Base-by-base conservation (phyloP, 2,329 filamentous ascomycete genomes). In the Fusarium luffae region DNA sequence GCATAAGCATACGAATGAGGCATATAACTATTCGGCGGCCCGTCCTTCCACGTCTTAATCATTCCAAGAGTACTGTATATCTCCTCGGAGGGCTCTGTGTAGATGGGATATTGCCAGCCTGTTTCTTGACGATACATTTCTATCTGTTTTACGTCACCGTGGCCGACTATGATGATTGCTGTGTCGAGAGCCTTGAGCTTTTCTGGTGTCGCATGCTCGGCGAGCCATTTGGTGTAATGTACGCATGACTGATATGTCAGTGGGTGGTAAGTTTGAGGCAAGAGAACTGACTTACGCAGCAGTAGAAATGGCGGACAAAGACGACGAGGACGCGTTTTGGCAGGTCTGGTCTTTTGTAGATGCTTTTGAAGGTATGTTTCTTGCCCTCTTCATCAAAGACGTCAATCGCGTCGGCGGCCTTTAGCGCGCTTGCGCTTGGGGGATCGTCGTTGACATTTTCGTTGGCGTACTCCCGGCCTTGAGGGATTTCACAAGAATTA, bases 281-380 rank as follows among this genome's bases (percentile, higher is more conserved):
- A 3, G 2, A 7, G 27, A 21, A 6, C 9, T 18, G 14, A 1
- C 2, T 4, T 70, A 61, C 68, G 9, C 55, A 37, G 11, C 68
- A 71, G 13, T 55, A 70, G 12, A 70, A 70, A 21, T 70, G 68
- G 1, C 68, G 68, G 9, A 71, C 27, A 16, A 70, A 70, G 2
- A 70, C 51, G 5, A 70, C 54, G 12, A 70, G 55, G 10, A 70
- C 52, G 9, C 59, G 41, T 2, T 43, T 19, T 7, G 63, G 41
- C 2, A 13, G 1, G 3, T 41, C 48, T 7, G 55, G 30, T 13
- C 68, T 34, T 4, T 37, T 61, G 18, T 68, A 70, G 19, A 65
- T 42, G 37, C 63, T 71, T 18, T 49, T 58, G 30, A 70, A 70
- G 1, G 55, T 34, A 28, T 70, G 68, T 5, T 44, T 51, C 12